phyloP scores from a whole-genome alignment of 306 rosid species.

The Mucuna pruriens region DNA sequence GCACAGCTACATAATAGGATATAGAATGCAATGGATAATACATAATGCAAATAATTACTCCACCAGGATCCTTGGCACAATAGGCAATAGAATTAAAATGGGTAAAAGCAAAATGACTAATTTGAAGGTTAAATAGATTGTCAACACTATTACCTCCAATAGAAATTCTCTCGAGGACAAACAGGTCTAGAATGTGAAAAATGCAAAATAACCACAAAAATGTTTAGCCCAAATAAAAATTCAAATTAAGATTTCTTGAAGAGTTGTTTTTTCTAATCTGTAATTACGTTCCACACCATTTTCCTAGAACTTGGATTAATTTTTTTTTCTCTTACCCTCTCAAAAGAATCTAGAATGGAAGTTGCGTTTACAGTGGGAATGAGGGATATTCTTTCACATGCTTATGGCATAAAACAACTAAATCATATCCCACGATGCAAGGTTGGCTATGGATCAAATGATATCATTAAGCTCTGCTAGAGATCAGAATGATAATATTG shows the following conservation, averaged over 20 bases:
- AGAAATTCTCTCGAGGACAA: not conserved
- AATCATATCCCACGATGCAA: not conserved
- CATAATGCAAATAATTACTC: conserved; percentile 8
- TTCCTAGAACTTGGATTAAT: not conserved
- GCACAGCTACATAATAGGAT: conserved; percentile 5
- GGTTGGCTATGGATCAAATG: not conserved
- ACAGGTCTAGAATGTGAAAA: conserved; percentile 3
- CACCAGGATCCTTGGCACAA: not conserved
- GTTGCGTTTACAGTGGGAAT: not conserved
- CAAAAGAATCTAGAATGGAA: not conserved
- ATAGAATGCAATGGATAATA: conserved; percentile 24
- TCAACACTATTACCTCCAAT: not conserved
- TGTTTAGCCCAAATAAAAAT: not conserved
- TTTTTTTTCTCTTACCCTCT: not conserved
- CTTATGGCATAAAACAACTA: not conserved
- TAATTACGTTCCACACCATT: not conserved
- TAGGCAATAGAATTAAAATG: conserved; percentile 23
- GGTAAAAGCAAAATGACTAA: not conserved
- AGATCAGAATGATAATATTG: not conserved
- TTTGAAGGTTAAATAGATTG: conserved; percentile 13
- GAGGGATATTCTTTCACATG: conserved; percentile 5
- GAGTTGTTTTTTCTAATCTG: not conserved
- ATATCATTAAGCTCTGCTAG: not conserved
- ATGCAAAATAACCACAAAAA: not conserved
- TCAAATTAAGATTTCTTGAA: not conserved